phyloP scores from a whole-genome alignment of 1,139 yeast species.

The Taphrina sp. region DNA sequence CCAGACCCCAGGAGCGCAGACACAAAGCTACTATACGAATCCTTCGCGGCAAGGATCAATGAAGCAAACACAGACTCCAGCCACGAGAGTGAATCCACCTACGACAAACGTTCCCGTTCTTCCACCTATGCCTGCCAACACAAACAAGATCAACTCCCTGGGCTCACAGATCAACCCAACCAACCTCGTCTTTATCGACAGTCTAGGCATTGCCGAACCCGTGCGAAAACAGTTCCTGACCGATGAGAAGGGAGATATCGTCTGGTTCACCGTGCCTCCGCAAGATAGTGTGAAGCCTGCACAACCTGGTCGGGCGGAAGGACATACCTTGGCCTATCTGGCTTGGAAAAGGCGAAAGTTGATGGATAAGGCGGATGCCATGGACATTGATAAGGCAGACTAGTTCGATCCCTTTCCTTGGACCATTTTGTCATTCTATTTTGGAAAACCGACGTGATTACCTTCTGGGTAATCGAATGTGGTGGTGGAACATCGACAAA shows the following conservation, averaged over 20 bases:
- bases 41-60: neutral
- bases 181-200: constrained; percentile 36
- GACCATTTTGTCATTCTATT: no score
- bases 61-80: neutral
- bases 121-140: constrained; percentile 24
- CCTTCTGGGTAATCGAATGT: no score
- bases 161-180: constrained; percentile 24
- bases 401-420: no score
- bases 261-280: constrained; percentile 42
- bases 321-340: constrained; percentile 14
- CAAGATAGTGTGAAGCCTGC: constrained; percentile 35
- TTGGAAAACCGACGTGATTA: no score
- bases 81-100: constrained; percentile 2
- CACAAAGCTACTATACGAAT: neutral
- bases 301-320: constrained; percentile 8
- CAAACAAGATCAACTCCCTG: constrained; percentile 10
- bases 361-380: neutral
- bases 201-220: constrained; percentile 39
- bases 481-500: no score
- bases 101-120: constrained; percentile 23
- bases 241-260: constrained; percentile 38
- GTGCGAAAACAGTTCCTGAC: constrained; percentile 35
- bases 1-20: neutral
- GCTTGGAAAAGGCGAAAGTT: constrained; percentile 14
- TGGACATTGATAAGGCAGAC: neutral